Conservation (phyloP, 2,329 filamentous ascomycete species). For the Rhynchosporium secalis region DNA sequence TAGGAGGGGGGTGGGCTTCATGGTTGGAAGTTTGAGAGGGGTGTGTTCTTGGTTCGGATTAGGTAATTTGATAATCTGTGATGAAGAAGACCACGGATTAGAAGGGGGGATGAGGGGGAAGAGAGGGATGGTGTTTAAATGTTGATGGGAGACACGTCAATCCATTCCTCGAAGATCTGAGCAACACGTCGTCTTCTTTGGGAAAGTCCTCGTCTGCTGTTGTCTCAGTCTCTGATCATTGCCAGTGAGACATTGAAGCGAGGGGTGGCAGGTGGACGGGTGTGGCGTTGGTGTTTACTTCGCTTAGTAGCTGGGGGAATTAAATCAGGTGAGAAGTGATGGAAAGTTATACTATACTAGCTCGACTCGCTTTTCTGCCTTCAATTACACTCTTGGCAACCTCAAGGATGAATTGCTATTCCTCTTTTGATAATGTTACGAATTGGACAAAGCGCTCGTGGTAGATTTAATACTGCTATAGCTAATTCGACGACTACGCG, state of each 20-base stretch:
- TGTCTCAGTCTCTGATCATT: neutral
- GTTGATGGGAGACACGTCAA: neutral
- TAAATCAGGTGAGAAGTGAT: no score
- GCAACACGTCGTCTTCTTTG: neutral
- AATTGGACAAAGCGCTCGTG: no score
- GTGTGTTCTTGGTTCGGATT: neutral
- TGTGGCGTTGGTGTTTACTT: neutral
- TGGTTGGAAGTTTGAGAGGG: neutral
- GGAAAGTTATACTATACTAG: no score
- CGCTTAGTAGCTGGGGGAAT: neutral
- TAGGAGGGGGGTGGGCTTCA: neutral
- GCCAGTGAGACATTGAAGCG: neutral
- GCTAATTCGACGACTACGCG: no score
- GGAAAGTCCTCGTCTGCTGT: neutral
- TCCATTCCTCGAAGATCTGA: neutral
- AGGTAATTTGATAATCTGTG: neutral
- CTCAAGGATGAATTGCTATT: no score
- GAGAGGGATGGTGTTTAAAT: no score
- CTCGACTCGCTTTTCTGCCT: no score
- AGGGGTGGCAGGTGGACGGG: neutral
- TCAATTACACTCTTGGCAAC: no score
- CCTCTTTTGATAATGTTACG: no score
- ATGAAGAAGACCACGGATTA: neutral
- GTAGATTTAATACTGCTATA: no score
- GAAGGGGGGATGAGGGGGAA: neutral